These are phyloP conservation scores for Penicillium lividum DNA, from an alignment of 495 filamentous ascomycete species.

Conservation along the genomic window DNA sequence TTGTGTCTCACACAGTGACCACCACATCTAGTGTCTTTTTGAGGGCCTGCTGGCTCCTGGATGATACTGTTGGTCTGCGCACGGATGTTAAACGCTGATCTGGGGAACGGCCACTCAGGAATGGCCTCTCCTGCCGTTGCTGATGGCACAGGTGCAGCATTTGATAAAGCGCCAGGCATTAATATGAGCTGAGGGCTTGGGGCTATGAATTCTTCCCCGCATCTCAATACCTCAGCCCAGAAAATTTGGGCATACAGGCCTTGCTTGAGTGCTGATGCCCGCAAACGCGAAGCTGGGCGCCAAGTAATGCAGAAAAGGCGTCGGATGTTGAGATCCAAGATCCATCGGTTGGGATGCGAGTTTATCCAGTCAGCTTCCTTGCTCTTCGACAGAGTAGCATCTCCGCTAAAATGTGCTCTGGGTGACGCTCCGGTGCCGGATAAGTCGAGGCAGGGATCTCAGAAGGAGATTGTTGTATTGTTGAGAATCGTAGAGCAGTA, in stretches of 20 bases:
- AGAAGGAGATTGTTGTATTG: conserved; percentile 31
- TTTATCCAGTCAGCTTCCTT: conserved; percentile 42
- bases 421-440: conserved; percentile 31
- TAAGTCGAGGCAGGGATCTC: conserved; percentile 38
- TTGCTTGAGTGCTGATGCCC: conserved; percentile 32
- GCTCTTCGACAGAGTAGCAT: conserved; percentile 41
- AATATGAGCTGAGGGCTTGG: conserved; percentile 31
- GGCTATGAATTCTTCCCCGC: conserved; percentile 35
- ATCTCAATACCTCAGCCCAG: conserved; percentile 42
- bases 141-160: background rate
- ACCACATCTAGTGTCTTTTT: conserved; percentile 30
- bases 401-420: conserved; percentile 25
- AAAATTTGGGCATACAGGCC: conserved; percentile 25
- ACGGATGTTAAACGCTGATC: conserved; percentile 41
- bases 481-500: conserved; percentile 40
- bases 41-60: conserved; percentile 30
- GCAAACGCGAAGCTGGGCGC: conserved; percentile 34
- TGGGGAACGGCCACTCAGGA: conserved; percentile 23
- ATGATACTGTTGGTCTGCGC: conserved; percentile 36
- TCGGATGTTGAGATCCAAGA: conserved; percentile 47
- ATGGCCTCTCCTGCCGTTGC: background rate
- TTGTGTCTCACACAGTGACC: conserved; percentile 40
- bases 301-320: conserved; percentile 43
- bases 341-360: conserved; percentile 33
- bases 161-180: conserved; percentile 29